Evolutionary conservation across 2,329 filamentous ascomycete species (phyloP).

Genomic region (Magnaporthales sp.): DNA sequence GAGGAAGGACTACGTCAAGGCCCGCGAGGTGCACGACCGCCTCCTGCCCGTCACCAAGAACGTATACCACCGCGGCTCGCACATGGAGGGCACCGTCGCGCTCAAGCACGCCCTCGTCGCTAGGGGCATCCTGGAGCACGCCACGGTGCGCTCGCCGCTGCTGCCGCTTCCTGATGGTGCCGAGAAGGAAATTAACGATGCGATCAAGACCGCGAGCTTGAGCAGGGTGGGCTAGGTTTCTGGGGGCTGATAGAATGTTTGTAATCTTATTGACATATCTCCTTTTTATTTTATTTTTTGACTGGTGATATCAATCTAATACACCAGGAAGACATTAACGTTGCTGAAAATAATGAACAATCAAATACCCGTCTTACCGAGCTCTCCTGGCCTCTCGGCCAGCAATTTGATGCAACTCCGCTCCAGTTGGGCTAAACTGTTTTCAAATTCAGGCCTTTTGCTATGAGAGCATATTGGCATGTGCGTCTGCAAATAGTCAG

Average conservation of each 20-base stretch:
- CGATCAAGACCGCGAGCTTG: constrained; percentile 21
- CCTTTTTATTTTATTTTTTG: neutral
- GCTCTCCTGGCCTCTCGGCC: too few relatives aligned
- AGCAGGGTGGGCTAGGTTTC: constrained; percentile 14
- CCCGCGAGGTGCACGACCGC: constrained; percentile 39
- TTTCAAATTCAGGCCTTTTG: too few relatives aligned
- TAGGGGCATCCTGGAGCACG: constrained; percentile 37
- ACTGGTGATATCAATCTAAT: too few relatives aligned
- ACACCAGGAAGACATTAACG: too few relatives aligned
- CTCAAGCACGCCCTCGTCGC: constrained; percentile 43
- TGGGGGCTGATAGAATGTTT: neutral
- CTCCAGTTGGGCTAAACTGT: too few relatives aligned
- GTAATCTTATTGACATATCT: too few relatives aligned
- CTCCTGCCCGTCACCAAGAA: constrained; percentile 41
- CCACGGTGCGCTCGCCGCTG: constrained; percentile 40
- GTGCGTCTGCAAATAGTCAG: too few relatives aligned
- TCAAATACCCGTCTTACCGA: too few relatives aligned
- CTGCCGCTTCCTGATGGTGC: constrained; percentile 32
- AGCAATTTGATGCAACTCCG: too few relatives aligned
- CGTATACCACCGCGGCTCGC: constrained; percentile 45
- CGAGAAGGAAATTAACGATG: constrained; percentile 31
- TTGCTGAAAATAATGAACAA: too few relatives aligned
- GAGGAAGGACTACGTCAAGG: constrained; percentile 36
- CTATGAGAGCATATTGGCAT: too few relatives aligned
- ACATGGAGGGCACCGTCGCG: constrained; percentile 45